Conservation (phyloP, 352 stramenopile genomes). For the Globisporangium spinosum region DNA sequence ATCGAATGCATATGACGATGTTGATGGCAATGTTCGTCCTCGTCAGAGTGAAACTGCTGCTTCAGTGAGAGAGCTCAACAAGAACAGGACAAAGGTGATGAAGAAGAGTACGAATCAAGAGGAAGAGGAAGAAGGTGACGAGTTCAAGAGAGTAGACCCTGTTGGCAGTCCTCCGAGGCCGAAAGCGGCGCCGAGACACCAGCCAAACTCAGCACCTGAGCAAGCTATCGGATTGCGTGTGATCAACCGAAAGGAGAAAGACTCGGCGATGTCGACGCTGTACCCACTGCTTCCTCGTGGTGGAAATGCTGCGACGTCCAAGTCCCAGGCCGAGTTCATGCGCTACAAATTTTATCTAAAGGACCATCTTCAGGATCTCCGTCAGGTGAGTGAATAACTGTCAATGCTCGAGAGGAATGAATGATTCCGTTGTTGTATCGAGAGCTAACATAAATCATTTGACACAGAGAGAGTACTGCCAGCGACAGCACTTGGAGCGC, state of each 20-base stretch:
- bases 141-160: slow-evolving; percentile 19
- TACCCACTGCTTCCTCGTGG: slow-evolving; percentile 39
- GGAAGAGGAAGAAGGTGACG: slow-evolving; percentile 16
- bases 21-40: background rate
- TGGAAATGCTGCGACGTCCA: slow-evolving; percentile 21
- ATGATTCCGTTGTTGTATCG: no score
- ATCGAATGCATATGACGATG: slow-evolving; percentile 9
- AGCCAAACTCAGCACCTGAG: slow-evolving; percentile 19
- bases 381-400: slow-evolving; percentile 24
- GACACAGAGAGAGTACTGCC: slow-evolving; percentile 45
- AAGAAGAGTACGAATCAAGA: slow-evolving; percentile 28
- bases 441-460: background rate
- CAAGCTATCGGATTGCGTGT: slow-evolving; percentile 3
- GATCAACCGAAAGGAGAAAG: background rate
- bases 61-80: background rate
- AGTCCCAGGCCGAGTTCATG: slow-evolving; percentile 44
- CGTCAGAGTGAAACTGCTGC: background rate
- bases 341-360: slow-evolving; percentile 73
- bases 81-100: slow-evolving; percentile 13
- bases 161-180: slow-evolving; percentile 23
- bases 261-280: slow-evolving; percentile 20
- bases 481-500: slow-evolving; percentile 57
- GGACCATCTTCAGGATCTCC: slow-evolving; percentile 60
- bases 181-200: slow-evolving; percentile 30
- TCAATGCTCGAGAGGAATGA: background rate